A percentile compares a stretch with the other conserved stretches of the same genome.
phyloP scores from a whole-genome alignment of 2,329 filamentous ascomycete species.

The Penicillium sp. region DNA sequence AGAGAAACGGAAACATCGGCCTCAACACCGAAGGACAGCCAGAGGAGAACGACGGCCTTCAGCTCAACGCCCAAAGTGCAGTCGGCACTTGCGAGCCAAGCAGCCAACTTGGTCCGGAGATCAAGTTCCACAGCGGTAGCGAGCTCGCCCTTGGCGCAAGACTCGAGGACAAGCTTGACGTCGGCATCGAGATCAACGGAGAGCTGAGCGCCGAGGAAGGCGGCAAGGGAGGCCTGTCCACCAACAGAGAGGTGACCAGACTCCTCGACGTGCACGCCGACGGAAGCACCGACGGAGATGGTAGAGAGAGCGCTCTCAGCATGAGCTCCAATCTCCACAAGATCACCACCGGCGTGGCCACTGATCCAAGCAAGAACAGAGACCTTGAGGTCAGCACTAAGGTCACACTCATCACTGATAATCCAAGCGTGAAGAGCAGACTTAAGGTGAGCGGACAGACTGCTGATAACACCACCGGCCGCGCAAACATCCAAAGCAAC shows the following conservation, averaged over 20 bases:
- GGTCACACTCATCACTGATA: constrained; percentile 25
- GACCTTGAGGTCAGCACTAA: constrained; percentile 29
- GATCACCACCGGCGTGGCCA: constrained; percentile 27
- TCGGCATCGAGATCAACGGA: constrained; percentile 27
- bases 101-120: constrained; percentile 30
- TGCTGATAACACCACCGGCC: constrained; percentile 31
- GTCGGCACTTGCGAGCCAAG: constrained; percentile 32
- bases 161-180: constrained; percentile 29
- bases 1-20: constrained; percentile 30
- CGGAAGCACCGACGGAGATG: constrained; percentile 34
- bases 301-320: constrained; percentile 29
- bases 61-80: constrained; percentile 37
- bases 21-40: constrained; percentile 34
- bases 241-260: constrained; percentile 28
- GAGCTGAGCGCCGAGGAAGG: constrained; percentile 34
- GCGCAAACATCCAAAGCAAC: constrained; percentile 35
- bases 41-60: constrained; percentile 37
- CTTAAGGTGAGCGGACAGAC: constrained; percentile 34
- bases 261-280: constrained; percentile 30
- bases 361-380: constrained; percentile 34
- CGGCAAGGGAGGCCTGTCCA: constrained; percentile 31
- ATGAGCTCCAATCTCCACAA: constrained; percentile 29
- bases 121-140: constrained; percentile 29
- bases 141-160: constrained; percentile 29
- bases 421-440: constrained; percentile 33